A percentile compares a stretch with the other conserved stretches of the same genome.
These are phyloP conservation scores for Jatropha multifida DNA, from an alignment of 441 rosid genomes.

Conservation along the genomic window DNA sequence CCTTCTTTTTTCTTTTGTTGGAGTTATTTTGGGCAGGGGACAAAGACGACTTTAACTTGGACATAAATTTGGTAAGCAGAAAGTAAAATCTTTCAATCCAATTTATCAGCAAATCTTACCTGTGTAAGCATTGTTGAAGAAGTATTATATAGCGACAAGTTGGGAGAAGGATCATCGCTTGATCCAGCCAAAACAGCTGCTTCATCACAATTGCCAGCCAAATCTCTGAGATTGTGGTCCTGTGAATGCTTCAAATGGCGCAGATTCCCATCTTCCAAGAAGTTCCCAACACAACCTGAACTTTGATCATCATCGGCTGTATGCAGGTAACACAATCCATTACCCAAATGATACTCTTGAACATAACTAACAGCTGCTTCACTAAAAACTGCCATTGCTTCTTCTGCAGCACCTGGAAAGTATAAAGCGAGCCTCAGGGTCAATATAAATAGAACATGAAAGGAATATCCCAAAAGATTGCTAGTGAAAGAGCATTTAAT, in stretches of 20 bases:
- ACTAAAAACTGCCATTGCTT: constrained; percentile 68
- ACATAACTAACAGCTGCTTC: constrained; percentile 70
- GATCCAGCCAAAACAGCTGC: neutral
- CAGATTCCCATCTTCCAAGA: constrained; percentile 56
- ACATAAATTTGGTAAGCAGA: neutral
- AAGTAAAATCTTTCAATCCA: neutral
- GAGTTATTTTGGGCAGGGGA: too few relatives aligned
- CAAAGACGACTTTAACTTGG: neutral
- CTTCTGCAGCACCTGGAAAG: constrained; percentile 78
- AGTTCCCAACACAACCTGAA: constrained; percentile 36
- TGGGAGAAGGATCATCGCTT: constrained; percentile 30
- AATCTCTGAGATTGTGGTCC: constrained; percentile 63
- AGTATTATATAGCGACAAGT: constrained; percentile 67
- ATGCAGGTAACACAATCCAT: constrained; percentile 39
- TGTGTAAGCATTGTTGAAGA: constrained; percentile 82
- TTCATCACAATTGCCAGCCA: constrained; percentile 33
- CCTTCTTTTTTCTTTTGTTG: too few relatives aligned
- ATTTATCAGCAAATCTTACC: constrained; percentile 34
- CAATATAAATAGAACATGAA: neutral
- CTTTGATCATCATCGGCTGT: constrained; percentile 50
- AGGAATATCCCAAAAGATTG: neutral
- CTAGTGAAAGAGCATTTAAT: too few relatives aligned
- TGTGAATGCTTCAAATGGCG: constrained; percentile 62
- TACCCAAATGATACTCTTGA: constrained; percentile 63
- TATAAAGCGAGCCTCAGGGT: neutral